Evolutionary conservation across 2,329 filamentous ascomycete genomes (phyloP).

Genomic region (Penicillium sp.): DNA sequence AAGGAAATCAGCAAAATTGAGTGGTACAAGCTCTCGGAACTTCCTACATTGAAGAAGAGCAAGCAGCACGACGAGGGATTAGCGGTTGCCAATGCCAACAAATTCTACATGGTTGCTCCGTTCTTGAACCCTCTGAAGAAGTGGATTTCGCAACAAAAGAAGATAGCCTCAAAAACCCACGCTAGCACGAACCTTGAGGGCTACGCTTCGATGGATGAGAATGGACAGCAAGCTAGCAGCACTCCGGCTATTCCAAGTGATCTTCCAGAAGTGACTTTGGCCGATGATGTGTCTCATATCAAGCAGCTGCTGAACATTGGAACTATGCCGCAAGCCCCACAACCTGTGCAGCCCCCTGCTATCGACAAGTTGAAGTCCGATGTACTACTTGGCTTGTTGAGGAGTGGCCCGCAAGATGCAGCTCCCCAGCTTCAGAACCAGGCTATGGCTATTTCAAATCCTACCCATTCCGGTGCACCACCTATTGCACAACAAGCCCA

Average conservation of each 20-base stretch:
- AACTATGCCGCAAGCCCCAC: slow-evolving; percentile 11
- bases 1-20: slow-evolving; percentile 97
- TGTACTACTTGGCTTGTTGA: slow-evolving; percentile 54
- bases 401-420: slow-evolving; percentile 35
- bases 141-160: slow-evolving; percentile 83
- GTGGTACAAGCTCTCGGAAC: slow-evolving; percentile 86
- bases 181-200: slow-evolving; percentile 43
- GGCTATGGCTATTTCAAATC: slow-evolving; percentile 54
- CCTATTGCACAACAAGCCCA: slow-evolving; percentile 53
- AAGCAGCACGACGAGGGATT: slow-evolving; percentile 60
- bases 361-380: slow-evolving; percentile 44
- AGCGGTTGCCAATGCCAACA: slow-evolving; percentile 63
- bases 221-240: slow-evolving; percentile 17
- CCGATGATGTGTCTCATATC: slow-evolving; percentile 48
- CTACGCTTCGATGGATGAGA: slow-evolving; percentile 58
- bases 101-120: slow-evolving; percentile 97
- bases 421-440: slow-evolving; percentile 32
- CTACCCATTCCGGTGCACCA: slow-evolving; percentile 47
- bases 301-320: slow-evolving; percentile 47
- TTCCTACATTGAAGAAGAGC: slow-evolving; percentile 73
- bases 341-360: slow-evolving; percentile 18
- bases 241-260: slow-evolving; percentile 30
- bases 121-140: slow-evolving; percentile 81
- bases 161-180: slow-evolving; percentile 55
- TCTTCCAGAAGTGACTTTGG: slow-evolving; percentile 37